These are phyloP conservation scores for Talaromyces albobiverticillius DNA, from an alignment of 2,329 filamentous ascomycete genomes.

Conservation along the genomic window DNA sequence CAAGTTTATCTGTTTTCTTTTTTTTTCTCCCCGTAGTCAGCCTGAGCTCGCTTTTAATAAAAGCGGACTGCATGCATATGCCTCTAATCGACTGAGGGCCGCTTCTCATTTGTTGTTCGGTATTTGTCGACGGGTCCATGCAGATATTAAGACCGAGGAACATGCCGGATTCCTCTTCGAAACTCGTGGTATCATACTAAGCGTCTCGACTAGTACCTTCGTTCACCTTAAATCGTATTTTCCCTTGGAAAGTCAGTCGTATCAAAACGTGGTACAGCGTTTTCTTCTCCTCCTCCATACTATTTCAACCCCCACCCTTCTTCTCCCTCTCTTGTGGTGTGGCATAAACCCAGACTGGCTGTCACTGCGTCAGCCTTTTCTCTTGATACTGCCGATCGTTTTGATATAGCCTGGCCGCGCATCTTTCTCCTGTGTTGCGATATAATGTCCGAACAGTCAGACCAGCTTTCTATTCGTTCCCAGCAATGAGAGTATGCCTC, in stretches of 20 bases:
- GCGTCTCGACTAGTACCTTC: neutral
- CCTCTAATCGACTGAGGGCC: neutral
- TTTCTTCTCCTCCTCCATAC: neutral
- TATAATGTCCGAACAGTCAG: neutral
- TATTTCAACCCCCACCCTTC: neutral
- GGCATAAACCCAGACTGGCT: neutral
- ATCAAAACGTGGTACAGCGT: neutral
- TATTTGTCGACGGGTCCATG: conserved; percentile 9
- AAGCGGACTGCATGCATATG: conserved; percentile 3
- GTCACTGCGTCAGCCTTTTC: neutral
- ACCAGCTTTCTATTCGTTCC: neutral
- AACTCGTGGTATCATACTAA: neutral
- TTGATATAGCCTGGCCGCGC: conserved; percentile 1
- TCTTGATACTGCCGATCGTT: neutral
- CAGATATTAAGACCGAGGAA: conserved; percentile 11
- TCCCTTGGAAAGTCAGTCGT: neutral
- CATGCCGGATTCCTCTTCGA: conserved; percentile 4
- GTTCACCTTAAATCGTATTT: neutral
- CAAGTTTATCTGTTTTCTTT: neutral
- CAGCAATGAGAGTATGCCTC: conserved; percentile 2
- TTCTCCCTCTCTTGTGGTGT: neutral
- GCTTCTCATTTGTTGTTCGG: conserved; percentile 5
- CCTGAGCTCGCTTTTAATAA: neutral
- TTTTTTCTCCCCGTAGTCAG: neutral
- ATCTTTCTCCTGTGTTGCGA: neutral